phyloP scores from a whole-genome alignment of 257 asterid species.

The Solanum chaucha region DNA sequence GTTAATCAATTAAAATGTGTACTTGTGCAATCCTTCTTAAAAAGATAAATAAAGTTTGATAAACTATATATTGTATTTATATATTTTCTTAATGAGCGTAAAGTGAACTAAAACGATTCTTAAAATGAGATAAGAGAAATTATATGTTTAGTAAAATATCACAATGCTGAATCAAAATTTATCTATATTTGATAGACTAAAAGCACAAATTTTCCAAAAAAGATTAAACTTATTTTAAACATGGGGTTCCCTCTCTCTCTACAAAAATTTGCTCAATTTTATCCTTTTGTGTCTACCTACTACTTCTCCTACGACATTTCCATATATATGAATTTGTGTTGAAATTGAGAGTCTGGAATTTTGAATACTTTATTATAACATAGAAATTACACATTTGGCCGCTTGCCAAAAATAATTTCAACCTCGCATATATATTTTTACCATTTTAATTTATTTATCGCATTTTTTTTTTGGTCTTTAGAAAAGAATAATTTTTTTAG shows the following conservation, averaged over 20 bases:
- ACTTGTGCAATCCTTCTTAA: neutral
- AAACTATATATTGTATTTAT: neutral
- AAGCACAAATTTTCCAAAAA: neutral
- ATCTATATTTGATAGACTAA: neutral
- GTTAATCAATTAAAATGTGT: neutral
- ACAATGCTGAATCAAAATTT: neutral
- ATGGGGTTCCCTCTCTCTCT: neutral
- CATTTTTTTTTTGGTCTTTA: too few relatives aligned
- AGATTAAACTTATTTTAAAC: neutral
- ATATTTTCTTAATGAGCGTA: neutral
- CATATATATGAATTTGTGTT: neutral
- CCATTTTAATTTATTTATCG: too few relatives aligned
- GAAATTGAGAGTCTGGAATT: neutral
- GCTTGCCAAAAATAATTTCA: neutral
- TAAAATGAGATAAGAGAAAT: neutral
- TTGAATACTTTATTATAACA: neutral
- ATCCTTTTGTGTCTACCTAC: constrained; percentile 1
- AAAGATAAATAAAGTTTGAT: neutral
- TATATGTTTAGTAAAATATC: neutral
- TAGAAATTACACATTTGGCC: too few relatives aligned
- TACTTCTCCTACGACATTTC: neutral
- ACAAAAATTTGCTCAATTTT: neutral
- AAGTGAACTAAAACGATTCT: neutral
- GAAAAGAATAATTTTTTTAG: too few relatives aligned
- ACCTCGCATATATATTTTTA: neutral